Conservation (phyloP, 441 rosid genomes). For the Populus hybrid region DNA sequence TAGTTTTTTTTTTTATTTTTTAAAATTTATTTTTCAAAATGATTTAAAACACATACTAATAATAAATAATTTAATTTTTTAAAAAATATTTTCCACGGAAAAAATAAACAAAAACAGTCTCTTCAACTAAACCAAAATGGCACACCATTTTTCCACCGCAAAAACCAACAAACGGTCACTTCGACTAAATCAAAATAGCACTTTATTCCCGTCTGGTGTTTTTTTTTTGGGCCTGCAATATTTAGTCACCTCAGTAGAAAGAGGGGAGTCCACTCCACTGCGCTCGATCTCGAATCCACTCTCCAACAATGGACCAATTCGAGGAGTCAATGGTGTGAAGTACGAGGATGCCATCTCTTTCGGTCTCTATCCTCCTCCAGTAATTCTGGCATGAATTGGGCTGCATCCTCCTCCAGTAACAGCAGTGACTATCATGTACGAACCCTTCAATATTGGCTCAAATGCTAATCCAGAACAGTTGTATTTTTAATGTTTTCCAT, state of each 20-base stretch:
- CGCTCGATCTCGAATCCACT: background rate
- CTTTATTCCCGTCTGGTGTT: background rate
- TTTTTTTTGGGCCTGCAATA: background rate
- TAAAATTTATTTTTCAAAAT: no score
- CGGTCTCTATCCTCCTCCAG: background rate
- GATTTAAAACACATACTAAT: no score
- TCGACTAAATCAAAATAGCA: no score
- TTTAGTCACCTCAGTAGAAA: background rate
- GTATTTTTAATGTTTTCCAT: no score
- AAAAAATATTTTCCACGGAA: no score
- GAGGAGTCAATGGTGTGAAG: background rate
- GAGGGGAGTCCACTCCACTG: conserved; percentile 1
- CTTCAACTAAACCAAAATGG: no score
- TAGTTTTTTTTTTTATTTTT: no score
- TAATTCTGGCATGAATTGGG: background rate
- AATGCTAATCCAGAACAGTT: background rate
- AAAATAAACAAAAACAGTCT: no score
- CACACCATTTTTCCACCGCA: no score
- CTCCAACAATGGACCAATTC: background rate
- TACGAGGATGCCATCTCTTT: background rate
- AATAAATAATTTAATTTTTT: no score
- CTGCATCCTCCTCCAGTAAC: background rate
- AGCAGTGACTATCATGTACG: background rate
- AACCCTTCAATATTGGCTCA: background rate
- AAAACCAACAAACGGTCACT: no score